A percentile compares a stretch with the other conserved stretches of the same genome.
phyloP scores from a whole-genome alignment of 106 monocot species.

The Dioscorea dumetorum region DNA sequence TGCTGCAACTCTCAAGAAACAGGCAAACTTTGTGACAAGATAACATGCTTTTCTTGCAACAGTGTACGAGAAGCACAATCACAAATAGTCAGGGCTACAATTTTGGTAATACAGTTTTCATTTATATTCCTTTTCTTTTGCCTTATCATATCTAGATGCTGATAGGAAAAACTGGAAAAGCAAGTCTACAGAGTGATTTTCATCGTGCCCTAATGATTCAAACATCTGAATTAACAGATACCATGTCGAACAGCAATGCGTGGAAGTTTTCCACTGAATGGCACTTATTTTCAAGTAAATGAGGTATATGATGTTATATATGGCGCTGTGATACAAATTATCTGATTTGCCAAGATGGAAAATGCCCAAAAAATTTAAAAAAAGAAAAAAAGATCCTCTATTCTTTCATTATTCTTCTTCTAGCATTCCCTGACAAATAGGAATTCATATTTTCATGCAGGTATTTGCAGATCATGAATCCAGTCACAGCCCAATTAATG shows the following conservation, averaged over 20 bases:
- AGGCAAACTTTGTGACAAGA: slow-evolving; percentile 19
- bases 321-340: too few relatives aligned
- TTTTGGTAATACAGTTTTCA: slow-evolving; percentile 32
- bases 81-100: slow-evolving; percentile 49
- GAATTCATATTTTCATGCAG: slow-evolving; percentile 6
- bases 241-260: slow-evolving; percentile 75
- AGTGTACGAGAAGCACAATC: slow-evolving; percentile 30
- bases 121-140: not conserved
- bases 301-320: slow-evolving; percentile 24
- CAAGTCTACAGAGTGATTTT: too few relatives aligned
- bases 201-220: not conserved
- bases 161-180: too few relatives aligned
- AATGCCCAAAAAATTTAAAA: not conserved
- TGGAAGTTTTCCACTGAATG: slow-evolving; percentile 72
- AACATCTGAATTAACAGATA: slow-evolving; percentile 29
- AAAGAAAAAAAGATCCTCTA: not conserved
- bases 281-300: slow-evolving; percentile 74
- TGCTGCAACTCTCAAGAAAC: slow-evolving; percentile 25
- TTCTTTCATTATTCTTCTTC: not conserved
- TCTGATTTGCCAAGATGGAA: not conserved
- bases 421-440: not conserved
- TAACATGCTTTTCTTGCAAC: slow-evolving; percentile 34
- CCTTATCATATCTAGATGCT: too few relatives aligned
- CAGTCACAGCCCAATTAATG: slow-evolving; percentile 37
- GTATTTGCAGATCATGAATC: slow-evolving; percentile 60